phyloP scores from a whole-genome alignment of 306 rosid species.

The Quercus mongolica region DNA sequence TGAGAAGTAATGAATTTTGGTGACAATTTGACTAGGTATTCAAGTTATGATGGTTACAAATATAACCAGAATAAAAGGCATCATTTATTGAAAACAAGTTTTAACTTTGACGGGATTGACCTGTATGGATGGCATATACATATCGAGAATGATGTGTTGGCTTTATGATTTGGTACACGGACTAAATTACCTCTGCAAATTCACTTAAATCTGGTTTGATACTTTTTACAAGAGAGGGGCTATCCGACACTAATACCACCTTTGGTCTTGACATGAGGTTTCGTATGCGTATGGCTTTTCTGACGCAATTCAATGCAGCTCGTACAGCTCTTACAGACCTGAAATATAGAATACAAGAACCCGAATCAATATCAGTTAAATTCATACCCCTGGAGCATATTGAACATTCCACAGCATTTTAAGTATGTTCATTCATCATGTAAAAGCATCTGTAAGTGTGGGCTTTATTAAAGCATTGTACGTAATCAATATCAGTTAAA shows the following conservation, averaged over 20 bases:
- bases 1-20: neutral
- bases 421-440: neutral
- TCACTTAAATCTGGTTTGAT: conserved; percentile 50
- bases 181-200: conserved; percentile 76
- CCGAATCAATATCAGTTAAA: conserved; percentile 13
- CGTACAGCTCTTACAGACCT: conserved; percentile 76
- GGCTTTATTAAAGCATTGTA: conserved; percentile 1
- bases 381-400: conserved; percentile 5
- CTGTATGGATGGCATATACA: neutral
- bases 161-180: neutral
- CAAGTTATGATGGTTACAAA: neutral
- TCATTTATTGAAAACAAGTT: no score
- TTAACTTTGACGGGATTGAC: no score
- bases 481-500: conserved; percentile 14
- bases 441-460: neutral
- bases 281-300: conserved; percentile 45
- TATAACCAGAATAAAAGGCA: no score
- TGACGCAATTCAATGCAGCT: conserved; percentile 72
- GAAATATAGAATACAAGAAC: conserved; percentile 31
- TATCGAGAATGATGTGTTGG: neutral
- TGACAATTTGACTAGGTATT: neutral
- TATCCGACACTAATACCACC: conserved; percentile 84
- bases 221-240: conserved; percentile 66
- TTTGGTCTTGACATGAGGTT: conserved; percentile 47
- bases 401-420: neutral